Evolutionary conservation across 2,329 filamentous ascomycete species (phyloP).

Genomic region (Amesomyces nigricolor): DNA sequence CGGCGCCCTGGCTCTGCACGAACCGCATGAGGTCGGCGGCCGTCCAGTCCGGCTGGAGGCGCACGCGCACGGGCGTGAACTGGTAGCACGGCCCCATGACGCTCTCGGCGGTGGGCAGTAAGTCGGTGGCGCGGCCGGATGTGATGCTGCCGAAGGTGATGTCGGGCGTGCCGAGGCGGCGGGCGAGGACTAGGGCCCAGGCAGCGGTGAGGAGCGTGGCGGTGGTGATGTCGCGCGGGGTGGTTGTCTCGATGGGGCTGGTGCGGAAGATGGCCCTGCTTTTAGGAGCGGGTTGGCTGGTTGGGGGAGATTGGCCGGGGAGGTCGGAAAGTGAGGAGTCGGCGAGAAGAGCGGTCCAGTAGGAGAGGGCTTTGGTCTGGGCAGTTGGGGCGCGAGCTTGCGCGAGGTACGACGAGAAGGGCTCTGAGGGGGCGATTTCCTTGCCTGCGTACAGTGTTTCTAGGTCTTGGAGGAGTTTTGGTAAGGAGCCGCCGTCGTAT

Average conservation of each 20-base stretch:
- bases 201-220: slow-evolving; percentile 62
- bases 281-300: slow-evolving; percentile 18
- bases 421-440: slow-evolving; percentile 28
- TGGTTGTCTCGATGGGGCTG: slow-evolving; percentile 39
- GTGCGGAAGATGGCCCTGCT: slow-evolving; percentile 21
- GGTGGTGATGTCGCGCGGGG: slow-evolving; percentile 49
- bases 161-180: slow-evolving; percentile 47
- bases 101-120: slow-evolving; percentile 44
- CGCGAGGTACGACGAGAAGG: slow-evolving; percentile 44
- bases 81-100: slow-evolving; percentile 63
- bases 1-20: slow-evolving; percentile 53
- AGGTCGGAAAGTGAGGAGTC: slow-evolving; percentile 45
- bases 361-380: slow-evolving; percentile 37
- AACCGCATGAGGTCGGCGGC: slow-evolving; percentile 46
- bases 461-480: slow-evolving; percentile 54
- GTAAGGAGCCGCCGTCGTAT: slow-evolving; percentile 63
- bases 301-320: slow-evolving; percentile 26
- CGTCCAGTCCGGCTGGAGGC: slow-evolving; percentile 38
- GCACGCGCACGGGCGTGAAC: slow-evolving; percentile 58
- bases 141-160: slow-evolving; percentile 63
- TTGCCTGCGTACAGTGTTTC: slow-evolving; percentile 42
- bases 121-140: slow-evolving; percentile 55
- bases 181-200: slow-evolving; percentile 60
- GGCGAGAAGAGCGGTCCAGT: slow-evolving; percentile 55
- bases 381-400: slow-evolving; percentile 36